Evolutionary conservation across 177 flowering plant species (phyloP).

Genomic region (Vitis hybrid): DNA sequence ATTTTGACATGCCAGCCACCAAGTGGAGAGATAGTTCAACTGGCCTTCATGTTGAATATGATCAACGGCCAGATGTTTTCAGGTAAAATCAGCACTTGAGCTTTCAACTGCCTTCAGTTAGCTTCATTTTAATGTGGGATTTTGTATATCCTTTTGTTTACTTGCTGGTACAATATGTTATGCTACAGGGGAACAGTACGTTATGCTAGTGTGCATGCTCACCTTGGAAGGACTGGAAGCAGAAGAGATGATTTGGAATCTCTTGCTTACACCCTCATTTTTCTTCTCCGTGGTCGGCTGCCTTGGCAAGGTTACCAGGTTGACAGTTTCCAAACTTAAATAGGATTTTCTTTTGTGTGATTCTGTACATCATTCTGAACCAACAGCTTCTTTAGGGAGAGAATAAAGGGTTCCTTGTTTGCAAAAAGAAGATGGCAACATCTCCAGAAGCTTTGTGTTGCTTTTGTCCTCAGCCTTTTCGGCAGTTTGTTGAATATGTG

Average conservation of each 20-base stretch:
- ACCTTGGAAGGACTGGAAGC: constrained; percentile 87
- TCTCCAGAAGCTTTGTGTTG: constrained; percentile 76
- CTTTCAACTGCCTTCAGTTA: background rate
- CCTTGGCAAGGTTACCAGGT: constrained; percentile 98
- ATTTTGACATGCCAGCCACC: constrained; percentile 50
- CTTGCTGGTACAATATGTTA: background rate
- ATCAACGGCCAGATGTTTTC: constrained; percentile 88
- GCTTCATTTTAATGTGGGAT: background rate
- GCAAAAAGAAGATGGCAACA: constrained; percentile 92
- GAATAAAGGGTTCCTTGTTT: constrained; percentile 82
- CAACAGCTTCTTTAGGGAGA: constrained; percentile 55
- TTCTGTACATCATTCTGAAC: background rate
- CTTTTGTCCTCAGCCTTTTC: constrained; percentile 76
- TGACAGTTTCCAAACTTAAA: background rate
- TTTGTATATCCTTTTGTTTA: background rate
- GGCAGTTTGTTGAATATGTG: constrained; percentile 73
- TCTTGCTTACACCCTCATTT: constrained; percentile 82
- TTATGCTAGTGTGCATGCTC: constrained; percentile 93
- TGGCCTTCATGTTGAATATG: constrained; percentile 80
- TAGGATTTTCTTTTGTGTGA: background rate
- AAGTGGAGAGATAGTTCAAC: constrained; percentile 70
- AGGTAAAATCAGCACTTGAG: constrained; percentile 35
- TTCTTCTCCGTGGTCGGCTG: constrained; percentile 79
- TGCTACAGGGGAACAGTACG: constrained; percentile 83
- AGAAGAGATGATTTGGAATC: constrained; percentile 91